Conservation (phyloP, 331 rosid genomes). For the Malus hybrid region DNA sequence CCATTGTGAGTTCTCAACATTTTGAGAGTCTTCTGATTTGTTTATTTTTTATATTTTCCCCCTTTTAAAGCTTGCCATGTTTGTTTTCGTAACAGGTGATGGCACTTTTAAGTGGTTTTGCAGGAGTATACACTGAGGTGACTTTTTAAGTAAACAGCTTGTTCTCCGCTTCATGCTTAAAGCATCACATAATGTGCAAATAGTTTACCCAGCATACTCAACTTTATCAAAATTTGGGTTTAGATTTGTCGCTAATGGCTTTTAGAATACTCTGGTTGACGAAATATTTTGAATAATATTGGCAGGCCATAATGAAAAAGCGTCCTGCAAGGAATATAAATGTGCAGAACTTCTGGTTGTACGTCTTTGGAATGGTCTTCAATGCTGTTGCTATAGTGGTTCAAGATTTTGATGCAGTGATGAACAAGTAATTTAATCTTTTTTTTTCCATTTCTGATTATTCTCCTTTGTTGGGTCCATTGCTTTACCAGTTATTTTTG, state of each 20-base stretch:
- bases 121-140: conserved; percentile 90
- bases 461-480: background rate
- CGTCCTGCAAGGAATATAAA: conserved; percentile 87
- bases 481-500: background rate
- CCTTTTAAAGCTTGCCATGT: background rate
- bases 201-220: conserved; percentile 4
- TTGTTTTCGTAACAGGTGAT: conserved; percentile 40
- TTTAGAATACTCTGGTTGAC: background rate
- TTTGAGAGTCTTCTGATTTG: conserved; percentile 7
- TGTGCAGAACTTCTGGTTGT: conserved; percentile 97
- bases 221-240: conserved; percentile 2
- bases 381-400: conserved; percentile 77
- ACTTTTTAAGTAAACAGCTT: conserved; percentile 13
- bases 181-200: background rate
- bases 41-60: background rate
- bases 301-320: conserved; percentile 88
- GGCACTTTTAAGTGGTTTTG: conserved; percentile 96
- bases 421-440: conserved; percentile 54
- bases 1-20: conserved; percentile 67
- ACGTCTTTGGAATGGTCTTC: conserved; percentile 85
- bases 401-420: conserved; percentile 89
- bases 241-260: conserved; percentile 8
- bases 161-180: conserved; percentile 1
- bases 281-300: conserved; percentile 11
- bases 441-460: conserved; percentile 17